Evolutionary conservation across 208 protist species (phyloP).

Genomic region (Crithidia fasciculata): DNA sequence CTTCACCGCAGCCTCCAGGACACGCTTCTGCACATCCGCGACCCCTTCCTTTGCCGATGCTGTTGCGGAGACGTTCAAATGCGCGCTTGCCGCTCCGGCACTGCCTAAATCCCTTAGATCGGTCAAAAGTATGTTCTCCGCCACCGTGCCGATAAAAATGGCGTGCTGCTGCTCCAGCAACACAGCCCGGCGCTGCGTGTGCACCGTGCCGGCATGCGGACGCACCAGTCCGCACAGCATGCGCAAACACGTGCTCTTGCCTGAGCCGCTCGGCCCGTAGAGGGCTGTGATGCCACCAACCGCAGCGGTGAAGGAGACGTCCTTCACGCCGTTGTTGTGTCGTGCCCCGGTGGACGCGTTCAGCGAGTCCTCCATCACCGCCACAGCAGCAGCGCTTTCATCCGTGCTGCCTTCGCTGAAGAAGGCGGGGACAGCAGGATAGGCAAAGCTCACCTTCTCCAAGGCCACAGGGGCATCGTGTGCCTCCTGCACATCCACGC

Average conservation of each 20-base stretch:
- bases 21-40: conserved; percentile 22
- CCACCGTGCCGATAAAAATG: conserved; percentile 74
- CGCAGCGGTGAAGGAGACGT: conserved; percentile 42
- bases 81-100: too few species aligned
- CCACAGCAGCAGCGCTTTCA: background rate
- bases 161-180: conserved; percentile 83
- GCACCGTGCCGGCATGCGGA: conserved; percentile 51
- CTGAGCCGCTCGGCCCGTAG: conserved; percentile 77
- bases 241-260: conserved; percentile 80
- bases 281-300: conserved; percentile 61
- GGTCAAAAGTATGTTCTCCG: conserved; percentile 77
- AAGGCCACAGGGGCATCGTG: conserved; percentile 37
- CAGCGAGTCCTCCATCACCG: conserved; percentile 2
- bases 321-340: conserved; percentile 37
- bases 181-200: conserved; percentile 48
- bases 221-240: conserved; percentile 61
- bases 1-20: conserved; percentile 41
- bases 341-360: conserved; percentile 1
- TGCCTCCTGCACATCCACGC: conserved; percentile 23
- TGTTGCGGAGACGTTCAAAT: too few species aligned
- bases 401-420: conserved; percentile 26
- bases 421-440: conserved; percentile 59
- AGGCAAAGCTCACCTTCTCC: conserved; percentile 52
- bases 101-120: conserved; percentile 24
- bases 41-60: background rate